Evolutionary conservation across 306 rosid species (phyloP), one percentile per base, ranked within the genome.

Genomic region (Crotalaria pallida): DNA sequence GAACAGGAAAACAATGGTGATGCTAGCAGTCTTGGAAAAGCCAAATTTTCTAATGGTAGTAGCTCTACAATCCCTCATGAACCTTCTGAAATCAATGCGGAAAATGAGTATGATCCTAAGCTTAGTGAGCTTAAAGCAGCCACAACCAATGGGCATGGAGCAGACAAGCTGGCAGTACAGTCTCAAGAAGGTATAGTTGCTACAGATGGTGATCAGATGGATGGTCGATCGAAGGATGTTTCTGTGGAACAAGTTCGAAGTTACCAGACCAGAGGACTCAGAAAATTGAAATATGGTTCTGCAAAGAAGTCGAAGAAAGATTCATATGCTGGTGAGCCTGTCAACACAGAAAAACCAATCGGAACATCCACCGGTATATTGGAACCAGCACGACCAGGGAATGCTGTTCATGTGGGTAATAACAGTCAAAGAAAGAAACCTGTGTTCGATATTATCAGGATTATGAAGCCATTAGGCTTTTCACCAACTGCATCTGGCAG

Each of bases 301-400:
- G 96, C 88, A 69, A 94, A 86, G 88, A 88, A 96, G 85, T 88
- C 91, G 70, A 88, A 71, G 47, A 83, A 73, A 75, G 92, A 91
- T 52, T 65, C 85, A 7, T 65, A 38, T 10, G 44, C 52, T 44
- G 74, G 75, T 64, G 89, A 75, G 53, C 59, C 73, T n/a, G 68
- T 50, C 78, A 63, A 70, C 62, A 6, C 69, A 43, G 86, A 87
- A 34, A 79, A 66, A 48, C 79, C 83, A 40, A 50, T 65, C 36
- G 77, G 70, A 40, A 50, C 41, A 3, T 44, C 84, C 55, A 81
- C 56, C 7, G 71, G 57, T 27, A 55, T 77, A 63, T 72, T 55
- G 41, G 88, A 66, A 60, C 76, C 27, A 6, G 50, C 48, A 12
- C 49, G 47, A 57, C 56, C 61, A 24, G 86, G 70, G 60, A 69